Evolutionary conservation across 352 stramenopile genomes (phyloP).

Genomic region (Phytopythium montanum): DNA sequence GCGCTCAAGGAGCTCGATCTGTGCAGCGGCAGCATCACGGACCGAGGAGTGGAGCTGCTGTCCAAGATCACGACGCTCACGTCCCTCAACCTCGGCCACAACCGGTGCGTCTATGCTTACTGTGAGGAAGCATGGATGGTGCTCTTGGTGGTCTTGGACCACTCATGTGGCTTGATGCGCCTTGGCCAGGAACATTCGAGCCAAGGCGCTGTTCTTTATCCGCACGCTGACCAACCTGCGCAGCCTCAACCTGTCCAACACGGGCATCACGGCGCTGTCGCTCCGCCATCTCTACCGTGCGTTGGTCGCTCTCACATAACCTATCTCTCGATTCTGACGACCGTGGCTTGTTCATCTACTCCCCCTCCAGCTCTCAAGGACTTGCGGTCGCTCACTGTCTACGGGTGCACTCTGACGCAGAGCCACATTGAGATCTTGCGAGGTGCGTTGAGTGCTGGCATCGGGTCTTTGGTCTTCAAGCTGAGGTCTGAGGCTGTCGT

Average conservation of each 20-base stretch:
- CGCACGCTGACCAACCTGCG: slow-evolving; percentile 52
- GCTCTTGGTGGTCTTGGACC: background rate
- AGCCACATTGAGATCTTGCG: slow-evolving; percentile 49
- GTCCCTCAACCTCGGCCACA: slow-evolving; percentile 81
- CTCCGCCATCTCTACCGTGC: slow-evolving; percentile 69
- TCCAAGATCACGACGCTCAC: slow-evolving; percentile 69
- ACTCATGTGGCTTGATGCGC: background rate
- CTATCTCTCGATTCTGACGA: background rate
- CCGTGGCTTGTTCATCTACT: slow-evolving; percentile 2
- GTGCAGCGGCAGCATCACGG: slow-evolving; percentile 62
- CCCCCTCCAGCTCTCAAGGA: slow-evolving; percentile 46
- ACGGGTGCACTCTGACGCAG: slow-evolving; percentile 43
- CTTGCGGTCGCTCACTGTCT: slow-evolving; percentile 50
- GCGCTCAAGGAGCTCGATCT: slow-evolving; percentile 59
- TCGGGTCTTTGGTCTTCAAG: background rate
- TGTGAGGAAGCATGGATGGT: background rate
- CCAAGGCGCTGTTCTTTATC: slow-evolving; percentile 61
- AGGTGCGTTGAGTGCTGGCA: slow-evolving; percentile 21
- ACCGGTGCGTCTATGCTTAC: slow-evolving; percentile 31
- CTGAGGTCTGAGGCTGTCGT: background rate
- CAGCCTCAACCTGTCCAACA: slow-evolving; percentile 78
- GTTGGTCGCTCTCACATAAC: slow-evolving; percentile 4
- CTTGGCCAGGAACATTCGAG: slow-evolving; percentile 54
- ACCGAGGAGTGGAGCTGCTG: slow-evolving; percentile 67
- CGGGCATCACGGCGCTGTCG: slow-evolving; percentile 55